A percentile compares a stretch with the other conserved stretches of the same genome.
phyloP scores from a whole-genome alignment of 495 filamentous ascomycete genomes.

The Penicillium tannophilum region DNA sequence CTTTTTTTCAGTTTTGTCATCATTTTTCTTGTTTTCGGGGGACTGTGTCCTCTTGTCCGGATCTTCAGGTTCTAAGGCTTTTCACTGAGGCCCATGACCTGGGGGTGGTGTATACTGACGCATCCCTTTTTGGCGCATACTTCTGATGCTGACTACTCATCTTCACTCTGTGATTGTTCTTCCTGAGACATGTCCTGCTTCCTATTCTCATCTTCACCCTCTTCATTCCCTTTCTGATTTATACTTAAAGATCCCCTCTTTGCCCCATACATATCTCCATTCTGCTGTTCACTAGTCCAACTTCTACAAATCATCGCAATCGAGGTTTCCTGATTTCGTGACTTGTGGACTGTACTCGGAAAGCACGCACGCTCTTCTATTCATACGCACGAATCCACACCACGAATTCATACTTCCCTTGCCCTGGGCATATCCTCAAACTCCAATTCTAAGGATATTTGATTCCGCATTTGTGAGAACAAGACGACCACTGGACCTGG shows the following conservation, averaged over 20 bases:
- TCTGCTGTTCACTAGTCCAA: background rate
- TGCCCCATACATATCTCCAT: background rate
- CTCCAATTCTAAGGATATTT: background rate
- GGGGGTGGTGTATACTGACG: background rate
- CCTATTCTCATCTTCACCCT: conserved; percentile 16
- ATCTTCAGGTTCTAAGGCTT: conserved; percentile 4
- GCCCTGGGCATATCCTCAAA: background rate
- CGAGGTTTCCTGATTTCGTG: background rate
- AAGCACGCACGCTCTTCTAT: background rate
- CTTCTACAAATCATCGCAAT: background rate
- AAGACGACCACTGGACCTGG: background rate
- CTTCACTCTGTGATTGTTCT: conserved; percentile 5
- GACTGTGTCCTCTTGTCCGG: background rate
- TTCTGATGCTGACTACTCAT: conserved; percentile 3
- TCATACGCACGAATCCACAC: background rate
- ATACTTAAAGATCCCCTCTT: background rate
- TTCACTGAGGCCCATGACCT: background rate
- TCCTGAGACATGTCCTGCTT: conserved; percentile 16
- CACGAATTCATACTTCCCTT: background rate
- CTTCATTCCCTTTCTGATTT: conserved; percentile 6
- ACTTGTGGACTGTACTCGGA: background rate
- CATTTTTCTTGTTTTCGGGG: background rate
- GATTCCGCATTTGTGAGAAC: conserved; percentile 7
- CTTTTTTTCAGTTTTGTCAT: conserved; percentile 13
- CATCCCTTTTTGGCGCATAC: conserved; percentile 1